These are phyloP conservation scores for Coemansia sp. DNA, from an alignment of 192 early-diverging fungal genomes.

Conservation along the genomic window DNA sequence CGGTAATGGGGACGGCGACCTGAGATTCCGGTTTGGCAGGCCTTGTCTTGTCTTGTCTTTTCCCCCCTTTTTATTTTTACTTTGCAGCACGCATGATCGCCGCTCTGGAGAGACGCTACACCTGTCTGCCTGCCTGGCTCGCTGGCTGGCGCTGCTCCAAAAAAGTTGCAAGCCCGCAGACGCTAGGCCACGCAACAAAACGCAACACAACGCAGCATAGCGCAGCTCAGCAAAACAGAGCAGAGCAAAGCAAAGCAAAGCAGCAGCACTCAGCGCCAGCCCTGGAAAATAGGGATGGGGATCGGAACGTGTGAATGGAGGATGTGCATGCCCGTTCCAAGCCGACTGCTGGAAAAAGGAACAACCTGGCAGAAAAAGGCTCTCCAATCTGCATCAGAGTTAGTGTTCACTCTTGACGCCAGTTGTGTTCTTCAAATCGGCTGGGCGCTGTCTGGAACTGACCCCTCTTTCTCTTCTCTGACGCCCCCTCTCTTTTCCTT, in stretches of 20 bases:
- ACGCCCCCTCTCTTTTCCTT: conserved; percentile 8
- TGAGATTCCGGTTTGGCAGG: conserved; percentile 10
- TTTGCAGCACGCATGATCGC: conserved; percentile 8
- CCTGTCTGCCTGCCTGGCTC: no score
- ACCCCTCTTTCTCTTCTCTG: conserved; percentile 10
- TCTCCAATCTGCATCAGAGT: conserved; percentile 32
- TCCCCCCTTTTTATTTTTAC: neutral
- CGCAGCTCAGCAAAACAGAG: neutral
- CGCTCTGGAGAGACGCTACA: neutral
- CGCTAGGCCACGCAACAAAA: neutral
- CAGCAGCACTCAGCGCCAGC: neutral
- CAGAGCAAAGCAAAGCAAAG: neutral
- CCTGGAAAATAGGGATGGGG: neutral
- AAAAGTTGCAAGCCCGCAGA: conserved; percentile 5
- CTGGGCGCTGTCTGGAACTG: neutral
- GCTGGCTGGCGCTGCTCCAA: conserved; percentile 1
- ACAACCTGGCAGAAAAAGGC: conserved; percentile 7
- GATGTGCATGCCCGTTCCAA: neutral
- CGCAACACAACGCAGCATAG: neutral
- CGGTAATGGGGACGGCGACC: neutral
- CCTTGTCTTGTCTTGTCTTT: neutral
- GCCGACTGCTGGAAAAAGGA: conserved; percentile 7
- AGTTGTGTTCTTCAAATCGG: conserved; percentile 15
- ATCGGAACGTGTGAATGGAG: conserved; percentile 24
- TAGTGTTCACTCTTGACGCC: conserved; percentile 20